These are phyloP conservation scores for Davidsoniella eucalypti DNA, from an alignment of 2,329 filamentous ascomycete species.

Conservation along the genomic window DNA sequence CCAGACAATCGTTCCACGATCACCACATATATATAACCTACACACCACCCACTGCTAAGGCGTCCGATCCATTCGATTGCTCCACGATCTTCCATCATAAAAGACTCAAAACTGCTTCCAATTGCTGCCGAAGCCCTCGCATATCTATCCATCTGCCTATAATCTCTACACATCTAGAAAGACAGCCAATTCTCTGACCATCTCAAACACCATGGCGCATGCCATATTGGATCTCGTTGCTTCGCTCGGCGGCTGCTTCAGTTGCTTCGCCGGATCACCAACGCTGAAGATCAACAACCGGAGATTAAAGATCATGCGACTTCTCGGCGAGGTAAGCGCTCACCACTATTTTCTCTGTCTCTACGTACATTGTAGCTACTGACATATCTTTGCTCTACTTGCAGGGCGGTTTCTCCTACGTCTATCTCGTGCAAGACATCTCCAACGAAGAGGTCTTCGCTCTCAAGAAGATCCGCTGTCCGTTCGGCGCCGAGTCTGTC, in stretches of 20 bases:
- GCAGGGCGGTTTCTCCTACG: conserved; percentile 93
- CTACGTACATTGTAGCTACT: background rate
- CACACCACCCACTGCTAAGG: too few species aligned
- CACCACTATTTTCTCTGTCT: conserved; percentile 4
- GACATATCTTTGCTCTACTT: background rate
- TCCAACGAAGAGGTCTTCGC: conserved; percentile 71
- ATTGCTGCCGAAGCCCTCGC: too few species aligned
- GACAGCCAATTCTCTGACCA: too few species aligned
- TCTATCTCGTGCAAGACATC: conserved; percentile 94
- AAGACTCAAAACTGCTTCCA: too few species aligned
- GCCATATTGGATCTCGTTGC: conserved; percentile 79
- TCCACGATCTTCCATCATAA: too few species aligned
- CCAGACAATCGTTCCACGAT: too few species aligned
- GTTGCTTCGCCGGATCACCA: conserved; percentile 87
- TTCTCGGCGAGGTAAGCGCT: conserved; percentile 64
- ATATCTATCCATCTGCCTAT: too few species aligned
- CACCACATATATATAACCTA: too few species aligned
- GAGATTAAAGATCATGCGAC: conserved; percentile 86
- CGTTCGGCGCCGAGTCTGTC: conserved; percentile 92
- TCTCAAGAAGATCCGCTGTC: conserved; percentile 96
- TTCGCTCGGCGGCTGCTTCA: conserved; percentile 86
- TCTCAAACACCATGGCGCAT: conserved; percentile 45
- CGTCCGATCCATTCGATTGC: too few species aligned
- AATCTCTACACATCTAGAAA: too few species aligned
- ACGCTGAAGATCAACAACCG: conserved; percentile 89